Conservation (phyloP, 176 grass and related monocot species). For the Triticum aestivum region IWGSC_CS_RefSeq_v2.1 NC_057808.1:217841833-217842332, state of each 20-base stretch:
- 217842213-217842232: neutral
- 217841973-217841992: neutral
- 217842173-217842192: neutral
- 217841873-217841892: no score
- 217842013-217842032: neutral
- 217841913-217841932: neutral
- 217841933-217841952: neutral
- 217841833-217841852: no score
- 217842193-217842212: neutral
- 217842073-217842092: neutral
- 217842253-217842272: neutral
- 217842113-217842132: neutral
- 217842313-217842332: neutral
- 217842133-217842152: no score
- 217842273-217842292: neutral
- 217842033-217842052: neutral
- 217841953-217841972: neutral
- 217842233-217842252: neutral
- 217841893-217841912: neutral
- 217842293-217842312: neutral
- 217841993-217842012: neutral
- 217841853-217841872: no score
- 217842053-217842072: neutral
- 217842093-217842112: neutral
- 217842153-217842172: constrained; percentile 17